phyloP scores from a whole-genome alignment of 2,329 filamentous ascomycete species.

The Stagonosporopsis tanaceti region DNA sequence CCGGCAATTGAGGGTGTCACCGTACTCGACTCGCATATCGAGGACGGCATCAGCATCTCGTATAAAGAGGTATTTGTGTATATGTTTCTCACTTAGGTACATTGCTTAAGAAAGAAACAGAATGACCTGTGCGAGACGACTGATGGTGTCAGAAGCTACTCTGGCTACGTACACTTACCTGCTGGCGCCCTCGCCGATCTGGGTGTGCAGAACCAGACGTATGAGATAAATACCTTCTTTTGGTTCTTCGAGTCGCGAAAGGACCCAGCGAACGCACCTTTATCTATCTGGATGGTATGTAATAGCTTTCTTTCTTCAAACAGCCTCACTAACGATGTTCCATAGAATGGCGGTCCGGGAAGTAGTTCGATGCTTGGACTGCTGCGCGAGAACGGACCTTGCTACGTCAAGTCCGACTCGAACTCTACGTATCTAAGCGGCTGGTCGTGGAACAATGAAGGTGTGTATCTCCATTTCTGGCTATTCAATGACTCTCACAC shows the following conservation, averaged over 20 bases:
- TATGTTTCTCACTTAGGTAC: neutral
- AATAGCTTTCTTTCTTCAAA: neutral
- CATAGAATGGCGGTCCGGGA: conserved; percentile 25
- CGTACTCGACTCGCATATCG: conserved; percentile 50
- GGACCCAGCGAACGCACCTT: conserved; percentile 24
- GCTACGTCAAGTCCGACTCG: conserved; percentile 55
- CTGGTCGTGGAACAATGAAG: conserved; percentile 69
- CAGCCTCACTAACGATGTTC: neutral
- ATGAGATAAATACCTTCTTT: conserved; percentile 46
- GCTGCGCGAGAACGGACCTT: conserved; percentile 26
- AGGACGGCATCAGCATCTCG: conserved; percentile 52
- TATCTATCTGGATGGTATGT: conserved; percentile 22
- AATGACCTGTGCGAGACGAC: conserved; percentile 65
- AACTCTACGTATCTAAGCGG: conserved; percentile 62
- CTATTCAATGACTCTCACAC: neutral
- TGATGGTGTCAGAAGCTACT: conserved; percentile 63
- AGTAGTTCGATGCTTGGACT: conserved; percentile 33
- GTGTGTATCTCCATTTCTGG: conserved; percentile 8
- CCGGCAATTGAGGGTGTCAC: conserved; percentile 49
- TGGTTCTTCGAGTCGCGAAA: conserved; percentile 33
- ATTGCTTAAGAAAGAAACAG: conserved; percentile 20
- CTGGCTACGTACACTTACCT: conserved; percentile 67
- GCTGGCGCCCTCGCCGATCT: conserved; percentile 52
- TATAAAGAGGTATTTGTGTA: conserved; percentile 52
- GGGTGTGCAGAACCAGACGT: conserved; percentile 53